A percentile compares a stretch with the other conserved stretches of the same genome.
These are phyloP conservation scores for Cruciata laevipes DNA, from an alignment of 257 asterid genomes.

Conservation along the genomic window DNA sequence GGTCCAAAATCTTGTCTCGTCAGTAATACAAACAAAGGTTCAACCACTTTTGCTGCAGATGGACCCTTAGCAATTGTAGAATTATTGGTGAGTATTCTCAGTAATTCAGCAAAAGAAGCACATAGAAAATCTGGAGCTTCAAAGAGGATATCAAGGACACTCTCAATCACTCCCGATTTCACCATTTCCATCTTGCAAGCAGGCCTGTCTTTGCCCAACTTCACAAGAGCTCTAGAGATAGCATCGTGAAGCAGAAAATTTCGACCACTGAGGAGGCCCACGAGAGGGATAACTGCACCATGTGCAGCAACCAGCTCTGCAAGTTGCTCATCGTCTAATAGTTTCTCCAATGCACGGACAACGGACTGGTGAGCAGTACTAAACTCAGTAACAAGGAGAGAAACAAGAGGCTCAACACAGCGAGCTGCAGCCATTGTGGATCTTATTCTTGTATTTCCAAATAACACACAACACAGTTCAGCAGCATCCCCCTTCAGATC, in stretches of 20 bases:
- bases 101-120: constrained; percentile 87
- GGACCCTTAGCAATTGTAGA: constrained; percentile 95
- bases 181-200: constrained; percentile 96
- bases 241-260: constrained; percentile 82
- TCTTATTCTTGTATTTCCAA: constrained; percentile 82
- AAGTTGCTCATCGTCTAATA: constrained; percentile 86
- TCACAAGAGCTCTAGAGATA: constrained; percentile 87
- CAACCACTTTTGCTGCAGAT: constrained; percentile 93
- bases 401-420: constrained; percentile 90
- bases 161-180: constrained; percentile 82
- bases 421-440: constrained; percentile 92
- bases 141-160: constrained; percentile 72
- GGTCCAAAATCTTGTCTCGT: constrained; percentile 74
- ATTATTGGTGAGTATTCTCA: constrained; percentile 89
- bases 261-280: constrained; percentile 79
- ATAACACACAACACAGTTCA: constrained; percentile 79
- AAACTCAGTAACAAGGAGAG: constrained; percentile 73
- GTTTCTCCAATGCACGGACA: constrained; percentile 85
- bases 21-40: constrained; percentile 75
- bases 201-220: constrained; percentile 94
- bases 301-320: constrained; percentile 97
- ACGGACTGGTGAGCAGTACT: constrained; percentile 82
- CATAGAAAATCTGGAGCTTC: constrained; percentile 94
- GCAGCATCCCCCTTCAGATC: constrained; percentile 98
- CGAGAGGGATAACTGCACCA: constrained; percentile 94